Percentiles rank a stretch among this genome's conserved stretches.
Conservation (phyloP, 2,329 filamentous ascomycete genomes). For the Hymenoscyphus albidus region DNA sequence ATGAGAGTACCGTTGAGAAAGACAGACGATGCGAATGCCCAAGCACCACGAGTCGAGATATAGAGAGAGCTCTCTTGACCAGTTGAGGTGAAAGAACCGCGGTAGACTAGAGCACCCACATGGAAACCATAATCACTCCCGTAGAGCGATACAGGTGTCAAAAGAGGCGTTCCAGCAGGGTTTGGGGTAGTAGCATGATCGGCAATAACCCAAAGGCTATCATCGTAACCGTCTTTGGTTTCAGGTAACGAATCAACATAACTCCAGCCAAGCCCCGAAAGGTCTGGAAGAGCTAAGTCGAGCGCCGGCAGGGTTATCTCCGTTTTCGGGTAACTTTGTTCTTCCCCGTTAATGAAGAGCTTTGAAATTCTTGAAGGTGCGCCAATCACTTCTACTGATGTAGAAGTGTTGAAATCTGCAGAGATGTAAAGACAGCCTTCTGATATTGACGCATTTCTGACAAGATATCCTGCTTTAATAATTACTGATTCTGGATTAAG, state of each 20-base stretch:
- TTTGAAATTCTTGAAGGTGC: slow-evolving; percentile 49
- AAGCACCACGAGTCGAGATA: slow-evolving; percentile 61
- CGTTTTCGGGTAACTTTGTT: slow-evolving; percentile 35
- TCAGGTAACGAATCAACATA: slow-evolving; percentile 70
- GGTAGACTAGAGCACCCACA: slow-evolving; percentile 63
- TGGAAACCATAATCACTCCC: slow-evolving; percentile 73
- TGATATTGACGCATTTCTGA: slow-evolving; percentile 55
- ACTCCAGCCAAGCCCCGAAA: slow-evolving; percentile 61
- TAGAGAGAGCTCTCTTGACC: slow-evolving; percentile 56
- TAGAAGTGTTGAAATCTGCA: slow-evolving; percentile 70
- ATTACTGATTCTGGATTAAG: slow-evolving; percentile 46
- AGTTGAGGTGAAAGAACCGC: slow-evolving; percentile 63
- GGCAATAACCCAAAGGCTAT: slow-evolving; percentile 62
- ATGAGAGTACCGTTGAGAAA: slow-evolving; percentile 63
- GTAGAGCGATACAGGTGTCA: slow-evolving; percentile 64
- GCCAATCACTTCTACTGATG: slow-evolving; percentile 63
- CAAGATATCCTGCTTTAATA: slow-evolving; percentile 59
- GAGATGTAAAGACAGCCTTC: slow-evolving; percentile 55
- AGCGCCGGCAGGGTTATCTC: slow-evolving; percentile 45
- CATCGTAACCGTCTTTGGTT: slow-evolving; percentile 59
- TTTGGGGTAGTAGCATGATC: slow-evolving; percentile 58
- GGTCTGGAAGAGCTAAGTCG: slow-evolving; percentile 50
- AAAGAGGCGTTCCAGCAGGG: slow-evolving; percentile 41
- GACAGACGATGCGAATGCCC: slow-evolving; percentile 62
- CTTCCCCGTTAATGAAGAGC: slow-evolving; percentile 57